A percentile compares a stretch with the other conserved stretches of the same genome.
Conservation (phyloP, 1,139 yeast genomes). For the Hemisphaericaspora xylanilytica region DNA sequence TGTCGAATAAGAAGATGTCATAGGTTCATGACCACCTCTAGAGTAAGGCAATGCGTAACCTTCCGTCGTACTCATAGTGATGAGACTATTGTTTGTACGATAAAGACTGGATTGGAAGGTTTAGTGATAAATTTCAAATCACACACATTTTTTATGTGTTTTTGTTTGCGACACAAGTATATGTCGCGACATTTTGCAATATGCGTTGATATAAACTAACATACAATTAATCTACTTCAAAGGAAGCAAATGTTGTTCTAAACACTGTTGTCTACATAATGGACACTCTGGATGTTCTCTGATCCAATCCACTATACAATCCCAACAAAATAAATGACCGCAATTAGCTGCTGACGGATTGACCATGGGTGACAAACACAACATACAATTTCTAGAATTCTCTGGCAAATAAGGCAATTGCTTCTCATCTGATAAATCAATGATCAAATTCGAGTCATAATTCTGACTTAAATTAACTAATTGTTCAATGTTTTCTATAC, state of each 20-base stretch:
- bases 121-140: not conserved
- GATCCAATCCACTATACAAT: constrained; percentile 86
- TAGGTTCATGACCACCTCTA: constrained; percentile 11
- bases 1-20: not conserved
- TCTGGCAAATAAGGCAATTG: constrained; percentile 70
- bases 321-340: constrained; percentile 95
- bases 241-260: constrained; percentile 73
- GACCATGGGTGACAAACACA: constrained; percentile 76
- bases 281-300: constrained; percentile 90
- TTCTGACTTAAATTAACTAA: constrained; percentile 19
- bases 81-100: not conserved
- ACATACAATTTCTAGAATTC: constrained; percentile 71
- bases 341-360: constrained; percentile 86
- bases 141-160: not conserved
- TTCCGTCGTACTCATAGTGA: constrained; percentile 5
- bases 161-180: not conserved
- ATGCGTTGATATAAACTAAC: constrained; percentile 19
- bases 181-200: not conserved
- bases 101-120: not conserved
- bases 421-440: constrained; percentile 57
- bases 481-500: constrained; percentile 19
- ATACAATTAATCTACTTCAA: constrained; percentile 28
- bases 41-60: constrained; percentile 22
- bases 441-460: constrained; percentile 15
- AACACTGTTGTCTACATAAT: constrained; percentile 73